These are phyloP conservation scores for Tetracladium maxilliforme DNA, from an alignment of 2,329 filamentous ascomycete species.

Conservation along the genomic window DNA sequence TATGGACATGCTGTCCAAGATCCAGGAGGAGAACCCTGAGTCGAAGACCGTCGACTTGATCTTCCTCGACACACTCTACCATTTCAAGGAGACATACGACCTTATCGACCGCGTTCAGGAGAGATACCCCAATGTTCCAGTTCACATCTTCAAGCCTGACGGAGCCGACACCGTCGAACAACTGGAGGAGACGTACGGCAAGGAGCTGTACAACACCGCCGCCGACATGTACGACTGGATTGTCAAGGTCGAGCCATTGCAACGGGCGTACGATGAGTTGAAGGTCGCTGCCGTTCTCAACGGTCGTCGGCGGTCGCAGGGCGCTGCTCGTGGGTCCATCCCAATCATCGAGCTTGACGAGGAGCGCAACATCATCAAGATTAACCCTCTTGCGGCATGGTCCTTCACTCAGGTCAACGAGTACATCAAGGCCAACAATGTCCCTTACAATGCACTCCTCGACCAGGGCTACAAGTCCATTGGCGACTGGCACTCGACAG, in stretches of 20 bases:
- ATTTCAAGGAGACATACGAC: conserved; percentile 64
- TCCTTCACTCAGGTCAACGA: conserved; percentile 75
- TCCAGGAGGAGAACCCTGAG: conserved; percentile 47
- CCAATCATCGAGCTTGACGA: conserved; percentile 84
- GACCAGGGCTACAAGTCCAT: conserved; percentile 96
- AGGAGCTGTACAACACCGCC: conserved; percentile 70
- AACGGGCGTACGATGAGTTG: conserved; percentile 78
- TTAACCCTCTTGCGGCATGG: conserved; percentile 96
- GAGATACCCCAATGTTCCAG: conserved; percentile 61
- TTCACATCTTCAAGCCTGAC: conserved; percentile 84
- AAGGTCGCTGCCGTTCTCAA: conserved; percentile 84
- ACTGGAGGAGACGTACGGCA: conserved; percentile 72
- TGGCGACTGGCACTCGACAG: conserved; percentile 96
- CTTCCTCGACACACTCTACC: conserved; percentile 75
- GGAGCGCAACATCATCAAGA: conserved; percentile 83
- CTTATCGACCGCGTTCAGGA: conserved; percentile 61
- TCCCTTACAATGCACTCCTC: conserved; percentile 87
- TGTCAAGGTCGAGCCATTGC: conserved; percentile 92
- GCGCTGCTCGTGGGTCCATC: conserved; percentile 78
- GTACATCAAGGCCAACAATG: conserved; percentile 74
- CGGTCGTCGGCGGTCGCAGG: conserved; percentile 81
- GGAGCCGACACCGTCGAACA: conserved; percentile 58
- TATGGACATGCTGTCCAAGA: conserved; percentile 72
- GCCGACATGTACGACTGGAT: conserved; percentile 91
- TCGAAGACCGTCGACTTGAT: conserved; percentile 49